A percentile compares a stretch with the other conserved stretches of the same genome.
phyloP scores from a whole-genome alignment of 495 filamentous ascomycete species.

The Pyrenopolyporus hunteri region DNA sequence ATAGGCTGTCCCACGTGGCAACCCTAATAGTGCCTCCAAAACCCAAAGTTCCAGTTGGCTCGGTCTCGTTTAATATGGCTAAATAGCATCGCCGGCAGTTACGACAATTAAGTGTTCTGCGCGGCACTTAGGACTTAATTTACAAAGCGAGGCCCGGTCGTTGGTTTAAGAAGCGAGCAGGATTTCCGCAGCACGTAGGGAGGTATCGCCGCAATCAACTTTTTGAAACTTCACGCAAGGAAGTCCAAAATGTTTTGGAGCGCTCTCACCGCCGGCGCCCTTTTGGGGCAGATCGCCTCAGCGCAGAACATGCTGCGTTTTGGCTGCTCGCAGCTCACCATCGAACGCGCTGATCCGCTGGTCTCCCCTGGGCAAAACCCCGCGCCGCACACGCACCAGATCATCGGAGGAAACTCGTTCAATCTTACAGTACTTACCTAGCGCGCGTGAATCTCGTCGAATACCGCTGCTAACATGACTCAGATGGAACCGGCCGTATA shows the following conservation, averaged over 20 bases:
- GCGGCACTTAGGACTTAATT: slow-evolving; percentile 15
- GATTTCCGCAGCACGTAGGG: not conserved
- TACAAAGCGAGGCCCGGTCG: not conserved
- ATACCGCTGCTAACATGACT: slow-evolving; percentile 9
- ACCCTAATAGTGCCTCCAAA: slow-evolving; percentile 11
- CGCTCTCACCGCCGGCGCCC: slow-evolving; percentile 36
- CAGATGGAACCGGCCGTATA: slow-evolving; percentile 46
- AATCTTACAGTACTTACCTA: slow-evolving; percentile 37
- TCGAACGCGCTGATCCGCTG: slow-evolving; percentile 48
- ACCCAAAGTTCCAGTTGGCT: slow-evolving; percentile 17
- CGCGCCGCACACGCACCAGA: slow-evolving; percentile 48
- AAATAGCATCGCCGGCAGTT: slow-evolving; percentile 27
- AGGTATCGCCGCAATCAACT: not conserved
- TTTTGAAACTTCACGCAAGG: slow-evolving; percentile 20
- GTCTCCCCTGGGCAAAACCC: slow-evolving; percentile 46
- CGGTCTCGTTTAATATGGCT: slow-evolving; percentile 20
- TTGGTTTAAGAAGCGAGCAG: slow-evolving; percentile 28
- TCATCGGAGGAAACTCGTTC: slow-evolving; percentile 50
- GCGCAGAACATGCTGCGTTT: slow-evolving; percentile 49
- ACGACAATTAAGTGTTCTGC: slow-evolving; percentile 4
- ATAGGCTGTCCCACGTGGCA: not conserved
- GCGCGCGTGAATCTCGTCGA: not conserved
- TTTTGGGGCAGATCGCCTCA: slow-evolving; percentile 38
- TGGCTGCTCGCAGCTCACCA: slow-evolving; percentile 49
- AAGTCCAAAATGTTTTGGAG: slow-evolving; percentile 35